Evolutionary conservation across 495 filamentous ascomycete species (phyloP), one percentile per base, ranked within the genome.

Genomic region (Penicillium canariense): DNA sequence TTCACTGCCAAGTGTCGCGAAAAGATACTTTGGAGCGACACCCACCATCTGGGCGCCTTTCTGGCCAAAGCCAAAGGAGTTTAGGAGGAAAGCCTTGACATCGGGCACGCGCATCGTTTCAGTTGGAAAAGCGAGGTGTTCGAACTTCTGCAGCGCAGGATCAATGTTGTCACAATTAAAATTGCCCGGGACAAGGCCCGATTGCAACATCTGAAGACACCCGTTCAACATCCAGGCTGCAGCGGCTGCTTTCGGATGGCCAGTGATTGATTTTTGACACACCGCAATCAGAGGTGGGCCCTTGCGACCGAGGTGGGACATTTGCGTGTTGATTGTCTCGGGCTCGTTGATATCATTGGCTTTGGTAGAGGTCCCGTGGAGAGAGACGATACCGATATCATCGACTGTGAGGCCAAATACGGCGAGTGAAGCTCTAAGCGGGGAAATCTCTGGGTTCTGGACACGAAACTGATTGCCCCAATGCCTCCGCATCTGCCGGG

Each of bases 181-280:
- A 74, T 97, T 96, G 39, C 92, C 92, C 5, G 92, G 92, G 45
- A 97, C 91, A 12, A 96, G 72, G 52, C 92, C 92, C 34, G 79
- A 86, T 76, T 96, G 91, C 58, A 97, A 80, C 47, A 92, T 88
- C 72, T 97, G 92, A 62, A 97, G 74, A 66, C 88, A 88, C 54
- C 92, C 92, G 73, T 97, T 97, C 77, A 96, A 85, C 92, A 96
- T 96, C 91, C 91, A 97, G 39, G 91, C 92, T 69, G 92, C 92
- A 40, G 92, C 92, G 63, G 92, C 91, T 83, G 93, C 92, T 82
- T 97, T 97, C 55, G 92, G 92, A 70, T 97, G 92, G 59, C 92
- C 92, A 12, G 92, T 97, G 22, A 97, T 84, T 68, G 94, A 96
- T 68, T 97, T 97, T 69, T 97, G 92, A 86, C 96, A 97, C 63